These are phyloP conservation scores for Pseudocercospora vitis DNA, from an alignment of 2,329 filamentous ascomycete genomes.

Conservation along the genomic window DNA sequence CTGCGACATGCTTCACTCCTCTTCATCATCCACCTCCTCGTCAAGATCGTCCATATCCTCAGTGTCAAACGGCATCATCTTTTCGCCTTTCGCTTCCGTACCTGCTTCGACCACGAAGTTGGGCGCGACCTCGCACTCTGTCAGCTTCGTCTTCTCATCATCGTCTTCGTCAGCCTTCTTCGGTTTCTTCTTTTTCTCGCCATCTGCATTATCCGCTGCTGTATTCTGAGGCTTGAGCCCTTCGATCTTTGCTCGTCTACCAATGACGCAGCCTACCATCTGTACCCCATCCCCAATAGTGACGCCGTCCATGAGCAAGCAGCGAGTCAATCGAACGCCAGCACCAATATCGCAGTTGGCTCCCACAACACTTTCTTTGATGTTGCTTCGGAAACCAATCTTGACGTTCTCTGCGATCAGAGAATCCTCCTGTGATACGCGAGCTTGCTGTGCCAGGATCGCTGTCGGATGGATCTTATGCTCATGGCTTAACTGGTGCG, in stretches of 20 bases:
- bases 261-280: constrained; percentile 83
- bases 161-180: constrained; percentile 54
- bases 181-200: constrained; percentile 49
- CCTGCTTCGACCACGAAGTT: constrained; percentile 77
- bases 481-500: constrained; percentile 67
- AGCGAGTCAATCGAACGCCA: constrained; percentile 83
- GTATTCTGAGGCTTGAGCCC: constrained; percentile 44
- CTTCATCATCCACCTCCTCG: constrained; percentile 30
- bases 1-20: too few species aligned
- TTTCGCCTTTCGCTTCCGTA: constrained; percentile 63
- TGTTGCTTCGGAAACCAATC: constrained; percentile 83
- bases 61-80: constrained; percentile 57
- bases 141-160: constrained; percentile 58
- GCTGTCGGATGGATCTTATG: constrained; percentile 81
- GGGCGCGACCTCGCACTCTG: constrained; percentile 90
- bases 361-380: constrained; percentile 89
- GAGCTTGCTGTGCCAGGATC: constrained; percentile 75
- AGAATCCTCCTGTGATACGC: constrained; percentile 77
- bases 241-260: constrained; percentile 78
- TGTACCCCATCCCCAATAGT: constrained; percentile 81
- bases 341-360: constrained; percentile 81
- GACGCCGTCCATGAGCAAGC: constrained; percentile 88
- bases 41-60: constrained; percentile 40
- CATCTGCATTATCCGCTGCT: constrained; percentile 16
- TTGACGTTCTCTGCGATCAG: constrained; percentile 86